Conservation (phyloP, 2,329 filamentous ascomycete species). For the Aspergillus fumigatus region DNA sequence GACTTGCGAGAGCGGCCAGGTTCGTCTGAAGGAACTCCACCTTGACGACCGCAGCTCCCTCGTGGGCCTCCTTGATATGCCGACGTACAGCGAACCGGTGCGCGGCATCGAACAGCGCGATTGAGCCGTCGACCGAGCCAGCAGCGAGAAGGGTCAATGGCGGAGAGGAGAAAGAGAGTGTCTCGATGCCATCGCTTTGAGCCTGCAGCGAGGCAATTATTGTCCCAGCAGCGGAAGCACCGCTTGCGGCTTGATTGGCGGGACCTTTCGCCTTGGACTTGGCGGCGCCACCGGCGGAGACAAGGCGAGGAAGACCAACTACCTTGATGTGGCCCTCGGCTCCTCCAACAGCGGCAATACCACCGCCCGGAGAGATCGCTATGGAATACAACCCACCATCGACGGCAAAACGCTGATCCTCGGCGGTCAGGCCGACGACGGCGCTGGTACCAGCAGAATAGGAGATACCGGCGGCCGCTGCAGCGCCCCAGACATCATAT, state of each 20-base stretch:
- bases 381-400: conserved; percentile 89
- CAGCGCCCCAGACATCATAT: conserved; percentile 84
- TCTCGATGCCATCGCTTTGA: conserved; percentile 75
- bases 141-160: conserved; percentile 59
- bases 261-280: conserved; percentile 49
- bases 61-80: conserved; percentile 76
- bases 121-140: conserved; percentile 62
- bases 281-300: conserved; percentile 34
- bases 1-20: conserved; percentile 25
- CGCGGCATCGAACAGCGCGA: conserved; percentile 81
- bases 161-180: conserved; percentile 59
- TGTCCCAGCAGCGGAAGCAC: conserved; percentile 52
- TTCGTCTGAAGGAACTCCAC: conserved; percentile 71
- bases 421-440: conserved; percentile 69
- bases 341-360: conserved; percentile 80
- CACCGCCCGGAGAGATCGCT: conserved; percentile 72
- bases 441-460: conserved; percentile 56
- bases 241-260: conserved; percentile 27
- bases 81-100: conserved; percentile 82
- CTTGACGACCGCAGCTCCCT: conserved; percentile 86
- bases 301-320: conserved; percentile 70
- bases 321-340: conserved; percentile 82
- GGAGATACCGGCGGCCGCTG: conserved; percentile 59
- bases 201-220: conserved; percentile 81
- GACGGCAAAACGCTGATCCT: conserved; percentile 86